These are phyloP conservation scores for Phaffomyces antillensis DNA, from an alignment of 805 yeast genomes.

Conservation along the genomic window DNA sequence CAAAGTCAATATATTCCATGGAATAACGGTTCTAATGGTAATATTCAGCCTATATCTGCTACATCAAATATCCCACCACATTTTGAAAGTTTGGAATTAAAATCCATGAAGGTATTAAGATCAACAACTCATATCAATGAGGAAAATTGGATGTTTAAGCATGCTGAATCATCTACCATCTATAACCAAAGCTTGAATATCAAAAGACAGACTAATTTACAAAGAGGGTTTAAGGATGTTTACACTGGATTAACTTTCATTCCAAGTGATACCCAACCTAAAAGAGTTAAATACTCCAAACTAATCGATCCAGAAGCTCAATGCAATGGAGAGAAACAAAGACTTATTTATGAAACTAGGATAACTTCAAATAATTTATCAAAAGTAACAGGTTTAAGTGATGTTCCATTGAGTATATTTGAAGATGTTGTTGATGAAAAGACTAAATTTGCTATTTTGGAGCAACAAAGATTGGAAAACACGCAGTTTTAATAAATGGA, in stretches of 20 bases:
- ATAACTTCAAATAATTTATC: conserved; percentile 39
- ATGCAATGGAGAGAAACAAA: conserved; percentile 22
- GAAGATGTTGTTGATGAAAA: conserved; percentile 53
- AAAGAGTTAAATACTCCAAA: conserved; percentile 19
- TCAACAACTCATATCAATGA: conserved; percentile 36
- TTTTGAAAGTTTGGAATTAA: conserved; percentile 18
- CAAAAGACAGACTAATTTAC: conserved; percentile 42
- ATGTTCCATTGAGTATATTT: conserved; percentile 52
- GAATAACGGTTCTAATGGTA: conserved; percentile 39
- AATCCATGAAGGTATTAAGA: conserved; percentile 18
- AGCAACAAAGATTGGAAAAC: conserved; percentile 39
- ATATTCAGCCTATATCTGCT: conserved; percentile 24
- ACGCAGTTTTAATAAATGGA: not conserved
- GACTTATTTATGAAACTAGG: conserved; percentile 41
- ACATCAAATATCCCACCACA: conserved; percentile 5
- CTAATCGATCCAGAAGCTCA: conserved; percentile 23
- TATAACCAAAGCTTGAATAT: conserved; percentile 58
- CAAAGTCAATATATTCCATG: conserved; percentile 47
- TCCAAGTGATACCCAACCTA: conserved; percentile 74
- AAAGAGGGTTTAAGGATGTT: conserved; percentile 65
- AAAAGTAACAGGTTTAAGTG: conserved; percentile 56
- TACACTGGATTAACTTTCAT: conserved; percentile 78
- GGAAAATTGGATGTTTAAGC: conserved; percentile 79
- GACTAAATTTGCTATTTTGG: conserved; percentile 49
- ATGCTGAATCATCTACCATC: conserved; percentile 69